Percentiles rank a stretch among this genome's conserved stretches.
phyloP scores from a whole-genome alignment of 2,329 filamentous ascomycete genomes.

The Grosmannia huntii region DNA sequence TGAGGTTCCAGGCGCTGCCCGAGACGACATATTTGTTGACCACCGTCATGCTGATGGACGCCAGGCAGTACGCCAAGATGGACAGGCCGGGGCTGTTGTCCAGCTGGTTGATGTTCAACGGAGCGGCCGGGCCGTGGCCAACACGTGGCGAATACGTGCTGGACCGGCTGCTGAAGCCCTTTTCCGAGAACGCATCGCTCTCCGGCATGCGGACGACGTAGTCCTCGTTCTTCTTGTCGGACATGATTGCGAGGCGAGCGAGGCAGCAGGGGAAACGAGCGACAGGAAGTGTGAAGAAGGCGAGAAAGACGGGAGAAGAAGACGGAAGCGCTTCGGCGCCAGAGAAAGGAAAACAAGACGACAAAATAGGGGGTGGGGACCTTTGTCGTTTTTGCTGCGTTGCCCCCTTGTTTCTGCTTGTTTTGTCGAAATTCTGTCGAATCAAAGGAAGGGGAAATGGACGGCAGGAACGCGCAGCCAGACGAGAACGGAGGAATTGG shows the following conservation, averaged over 20 bases:
- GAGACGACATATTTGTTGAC: constrained; percentile 98
- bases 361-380: neutral
- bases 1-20: constrained; percentile 82
- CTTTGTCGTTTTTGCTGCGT: neutral
- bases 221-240: constrained; percentile 83
- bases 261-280: no score
- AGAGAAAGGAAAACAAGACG: neutral
- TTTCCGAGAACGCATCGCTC: constrained; percentile 36
- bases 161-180: constrained; percentile 32
- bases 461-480: neutral
- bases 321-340: neutral
- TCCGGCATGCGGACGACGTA: constrained; percentile 60
- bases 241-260: constrained; percentile 40
- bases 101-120: constrained; percentile 33
- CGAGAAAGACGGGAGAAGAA: neutral
- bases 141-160: constrained; percentile 22
- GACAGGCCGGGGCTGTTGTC: constrained; percentile 69
- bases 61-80: constrained; percentile 80
- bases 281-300: neutral
- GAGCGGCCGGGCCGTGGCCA: constrained; percentile 20
- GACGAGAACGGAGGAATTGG: no score
- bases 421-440: neutral
- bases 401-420: neutral
- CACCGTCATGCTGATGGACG: constrained; percentile 99
- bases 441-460: neutral